Evolutionary conservation across 306 rosid genomes (phyloP), one percentile per base, ranked within the genome.

Genomic region (Glycine tomentella): DNA sequence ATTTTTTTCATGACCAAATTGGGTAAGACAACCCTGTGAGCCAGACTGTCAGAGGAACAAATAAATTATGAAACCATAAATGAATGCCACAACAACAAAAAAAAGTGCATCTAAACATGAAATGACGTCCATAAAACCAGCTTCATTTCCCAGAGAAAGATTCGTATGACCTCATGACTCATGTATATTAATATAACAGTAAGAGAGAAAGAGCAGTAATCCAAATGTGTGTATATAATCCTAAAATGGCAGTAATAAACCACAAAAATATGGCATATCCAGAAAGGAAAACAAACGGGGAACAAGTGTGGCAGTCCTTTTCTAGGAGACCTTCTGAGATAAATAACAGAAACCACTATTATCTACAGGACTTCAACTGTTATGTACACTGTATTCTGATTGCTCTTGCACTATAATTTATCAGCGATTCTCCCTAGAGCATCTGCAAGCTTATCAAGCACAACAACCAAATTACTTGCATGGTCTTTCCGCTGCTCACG

Each of bases 391-490:
- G 76, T 44, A 36, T 76, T 77, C 55, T n/a, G 81, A 68, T 42
- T n/a, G 68, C 58, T 40, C 33, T 69, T 62, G 59, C 73, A 66
- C 90, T 92, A 92, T 74, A 86, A 78, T 86, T 89, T 92, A 75
- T 92, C 97, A n/a, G 97, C 94, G 72, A 92, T 92, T 81, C 92
- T 84, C 25, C 87, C 88, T 40, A 90, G 80, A 40, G 97, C 95
- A 71, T 92, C 95, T 42, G 97, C 97, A 49, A 92, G 89, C 86
- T 89, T 92, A 82, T 90, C 87, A 52, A 92, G 93, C 46, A 92
- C 95, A 17, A 90, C 81, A 62, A 92, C 88, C 72, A 92, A 62
- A 76, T 84, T 87, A 73, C 82, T 88, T 3, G 87, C 73, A 40
- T 92, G 90, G 76, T 79, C 83, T 72, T 86, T 92, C 84, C 92